Evolutionary conservation across 352 stramenopile genomes (phyloP), one percentile per base, ranked within the genome.

Genomic region (Phytophthora hybrid): DNA sequence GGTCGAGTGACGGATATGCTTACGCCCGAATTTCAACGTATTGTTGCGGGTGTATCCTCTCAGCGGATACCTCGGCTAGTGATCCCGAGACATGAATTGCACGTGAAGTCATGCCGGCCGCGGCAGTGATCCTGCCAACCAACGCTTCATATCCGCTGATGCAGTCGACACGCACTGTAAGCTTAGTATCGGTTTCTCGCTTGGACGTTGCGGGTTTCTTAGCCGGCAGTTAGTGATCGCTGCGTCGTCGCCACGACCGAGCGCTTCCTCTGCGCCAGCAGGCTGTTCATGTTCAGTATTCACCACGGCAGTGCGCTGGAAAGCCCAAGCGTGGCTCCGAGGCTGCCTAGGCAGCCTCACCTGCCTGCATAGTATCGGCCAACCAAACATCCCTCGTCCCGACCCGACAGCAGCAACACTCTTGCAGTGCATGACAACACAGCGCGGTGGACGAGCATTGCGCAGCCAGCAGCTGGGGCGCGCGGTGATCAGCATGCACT

Each of bases 401-500:
- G 21, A 16, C 13, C 16, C 29, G 29, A 44, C 16, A n/a, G 32
- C 31, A n/a, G 11, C 34, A 37, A 8, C 31, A 1, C 32, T n/a
- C 11, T n/a, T 19, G 56, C 56, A 13, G 6, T 14, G 37, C 21
- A 39, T 6, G 23, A 39, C 57, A 23, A 44, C 58, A 68, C 4
- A 69, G 59, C 59, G 21, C 21, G 51, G 18, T 2, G 23, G 10
- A n/a, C 63, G 66, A 61, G 59, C 58, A 59, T 68, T 62, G 55
- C 23, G 4, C 44, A 74, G 60, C 53, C 53, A 74, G 62, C 67
- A 74, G 68, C 61, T 74, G 60, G 61, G 9, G 9, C 41, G 52
- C 69, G 39, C 23, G 23, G 56, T 72, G 51, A 73, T 69, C 69
- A 73, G 63, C 63, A 64, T 74, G 52, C 67, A 69, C 59, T 74